These are phyloP conservation scores for Aquilaria agallochum DNA, from an alignment of 441 rosid genomes.

Conservation along the genomic window DNA sequence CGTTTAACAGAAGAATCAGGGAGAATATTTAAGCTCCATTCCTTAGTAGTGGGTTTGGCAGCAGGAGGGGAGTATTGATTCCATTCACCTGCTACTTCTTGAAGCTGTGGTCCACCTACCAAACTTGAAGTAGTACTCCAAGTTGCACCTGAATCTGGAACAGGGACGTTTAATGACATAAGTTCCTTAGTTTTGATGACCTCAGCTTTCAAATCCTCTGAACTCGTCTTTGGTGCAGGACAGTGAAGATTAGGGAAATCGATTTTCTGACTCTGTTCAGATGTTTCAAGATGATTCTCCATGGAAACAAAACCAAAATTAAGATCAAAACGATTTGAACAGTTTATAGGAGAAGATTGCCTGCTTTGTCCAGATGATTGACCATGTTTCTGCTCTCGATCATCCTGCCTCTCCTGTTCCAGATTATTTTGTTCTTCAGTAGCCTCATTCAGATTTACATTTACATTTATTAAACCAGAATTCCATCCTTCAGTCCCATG, in stretches of 20 bases:
- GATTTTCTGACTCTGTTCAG: slow-evolving; percentile 39
- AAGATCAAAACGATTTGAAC: slow-evolving; percentile 40
- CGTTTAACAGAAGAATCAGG: slow-evolving; percentile 46
- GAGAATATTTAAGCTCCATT: slow-evolving; percentile 46
- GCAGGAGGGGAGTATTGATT: slow-evolving; percentile 36
- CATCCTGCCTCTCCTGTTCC: slow-evolving; percentile 36
- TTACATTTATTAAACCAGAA: slow-evolving; percentile 20
- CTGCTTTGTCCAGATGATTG: slow-evolving; percentile 61
- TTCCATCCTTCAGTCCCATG: slow-evolving; percentile 28
- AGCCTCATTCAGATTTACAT: slow-evolving; percentile 19
- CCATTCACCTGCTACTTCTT: slow-evolving; percentile 52
- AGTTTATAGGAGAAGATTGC: slow-evolving; percentile 38
- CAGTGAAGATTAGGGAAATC: slow-evolving; percentile 44
- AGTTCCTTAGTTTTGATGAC: slow-evolving; percentile 44
- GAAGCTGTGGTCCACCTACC: slow-evolving; percentile 47
- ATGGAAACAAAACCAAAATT: slow-evolving; percentile 35
- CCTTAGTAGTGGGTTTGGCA: slow-evolving; percentile 32
- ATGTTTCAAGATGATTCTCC: slow-evolving; percentile 23
- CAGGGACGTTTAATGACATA: slow-evolving; percentile 37
- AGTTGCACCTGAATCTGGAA: slow-evolving; percentile 54
- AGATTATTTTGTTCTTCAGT: slow-evolving; percentile 25
- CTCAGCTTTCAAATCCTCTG: slow-evolving; percentile 32
- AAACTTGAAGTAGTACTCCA: slow-evolving; percentile 70
- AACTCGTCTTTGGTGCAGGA: slow-evolving; percentile 34
- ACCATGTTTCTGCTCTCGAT: slow-evolving; percentile 34